These are phyloP conservation scores for Croton laevigatus DNA, from an alignment of 441 rosid species.

Conservation along the genomic window DNA sequence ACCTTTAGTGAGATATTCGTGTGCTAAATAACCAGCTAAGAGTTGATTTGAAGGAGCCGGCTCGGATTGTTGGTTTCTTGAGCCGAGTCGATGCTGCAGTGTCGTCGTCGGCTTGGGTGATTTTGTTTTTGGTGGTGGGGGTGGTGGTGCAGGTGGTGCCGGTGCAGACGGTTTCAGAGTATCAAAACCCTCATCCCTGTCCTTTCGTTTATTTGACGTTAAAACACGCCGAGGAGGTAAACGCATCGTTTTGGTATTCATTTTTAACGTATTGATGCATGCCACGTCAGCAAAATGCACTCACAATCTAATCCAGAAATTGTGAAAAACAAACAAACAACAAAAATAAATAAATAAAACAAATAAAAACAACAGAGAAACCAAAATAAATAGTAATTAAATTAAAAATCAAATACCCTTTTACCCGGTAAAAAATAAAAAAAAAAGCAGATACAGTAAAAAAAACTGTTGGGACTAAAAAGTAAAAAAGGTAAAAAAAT, in stretches of 20 bases:
- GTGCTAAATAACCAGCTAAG: conserved; percentile 70
- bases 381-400: not conserved
- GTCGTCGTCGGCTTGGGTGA: conserved; percentile 18
- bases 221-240: conserved; percentile 78
- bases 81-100: conserved; percentile 10
- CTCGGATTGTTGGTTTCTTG: conserved; percentile 23
- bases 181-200: conserved; percentile 40
- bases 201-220: conserved; percentile 63
- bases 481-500: not conserved
- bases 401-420: not conserved
- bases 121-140: conserved; percentile 15
- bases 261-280: conserved; percentile 37
- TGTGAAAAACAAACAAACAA: not conserved
- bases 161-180: conserved; percentile 25
- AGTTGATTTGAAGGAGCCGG: conserved; percentile 42
- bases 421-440: not conserved
- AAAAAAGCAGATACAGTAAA: no score
- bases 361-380: not conserved
- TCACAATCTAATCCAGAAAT: conserved; percentile 1
- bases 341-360: not conserved
- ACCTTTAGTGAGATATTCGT: conserved; percentile 63
- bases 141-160: not conserved
- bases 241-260: conserved; percentile 92
- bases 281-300: conserved; percentile 59
- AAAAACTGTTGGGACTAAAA: not conserved